Conservation (phyloP, 805 yeast genomes). For the Metschnikowia rubicola region DNA sequence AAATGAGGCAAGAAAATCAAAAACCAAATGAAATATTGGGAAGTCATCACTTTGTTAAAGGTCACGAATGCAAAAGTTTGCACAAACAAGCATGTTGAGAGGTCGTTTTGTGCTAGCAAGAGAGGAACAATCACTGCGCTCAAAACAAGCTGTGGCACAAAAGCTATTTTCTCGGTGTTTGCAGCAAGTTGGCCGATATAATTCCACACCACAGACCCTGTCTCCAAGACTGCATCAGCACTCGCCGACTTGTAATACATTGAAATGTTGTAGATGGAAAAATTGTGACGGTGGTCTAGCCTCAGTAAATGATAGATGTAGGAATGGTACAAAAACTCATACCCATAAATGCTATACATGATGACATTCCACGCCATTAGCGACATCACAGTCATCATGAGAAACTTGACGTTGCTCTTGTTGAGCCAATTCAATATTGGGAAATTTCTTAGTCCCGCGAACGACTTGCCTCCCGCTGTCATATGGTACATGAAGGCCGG, state of each 20-base stretch:
- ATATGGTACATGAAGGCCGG: slow-evolving; percentile 62
- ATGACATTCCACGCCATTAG: slow-evolving; percentile 45
- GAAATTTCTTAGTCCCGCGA: slow-evolving; percentile 11
- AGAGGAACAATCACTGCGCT: slow-evolving; percentile 60
- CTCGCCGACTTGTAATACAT: slow-evolving; percentile 58
- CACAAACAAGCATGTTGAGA: slow-evolving; percentile 34
- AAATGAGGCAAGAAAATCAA: slow-evolving; percentile 78
- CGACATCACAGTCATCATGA: slow-evolving; percentile 37
- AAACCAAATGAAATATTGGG: slow-evolving; percentile 96
- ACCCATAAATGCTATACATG: slow-evolving; percentile 72
- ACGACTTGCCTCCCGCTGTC: slow-evolving; percentile 20
- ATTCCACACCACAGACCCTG: neutral
- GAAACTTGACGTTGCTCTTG: slow-evolving; percentile 23
- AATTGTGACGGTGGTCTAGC: slow-evolving; percentile 92
- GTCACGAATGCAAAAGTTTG: slow-evolving; percentile 45
- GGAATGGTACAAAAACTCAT: slow-evolving; percentile 71
- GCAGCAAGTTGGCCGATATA: neutral
- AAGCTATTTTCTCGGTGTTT: slow-evolving; percentile 58
- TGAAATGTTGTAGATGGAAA: slow-evolving; percentile 78
- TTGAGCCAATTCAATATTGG: slow-evolving; percentile 42
- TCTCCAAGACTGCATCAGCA: too few species aligned
- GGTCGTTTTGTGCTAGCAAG: slow-evolving; percentile 28
- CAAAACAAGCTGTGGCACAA: slow-evolving; percentile 74
- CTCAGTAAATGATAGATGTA: slow-evolving; percentile 80
- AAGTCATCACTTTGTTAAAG: slow-evolving; percentile 66